Conservation (phyloP, 768 basidiomycete genomes). For the Fomitopsis serialis region DNA sequence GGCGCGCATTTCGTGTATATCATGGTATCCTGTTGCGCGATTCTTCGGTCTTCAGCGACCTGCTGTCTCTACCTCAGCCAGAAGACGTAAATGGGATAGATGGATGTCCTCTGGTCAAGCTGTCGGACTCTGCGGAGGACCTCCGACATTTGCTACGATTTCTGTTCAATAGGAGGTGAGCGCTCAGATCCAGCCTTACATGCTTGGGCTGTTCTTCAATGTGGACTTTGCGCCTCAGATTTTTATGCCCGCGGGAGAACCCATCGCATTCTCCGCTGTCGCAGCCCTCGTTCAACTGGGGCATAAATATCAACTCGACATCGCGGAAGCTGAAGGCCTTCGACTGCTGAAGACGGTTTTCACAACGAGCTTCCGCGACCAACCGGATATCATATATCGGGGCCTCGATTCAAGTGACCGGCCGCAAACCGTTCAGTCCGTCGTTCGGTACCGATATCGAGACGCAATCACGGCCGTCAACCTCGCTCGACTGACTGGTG, state of each 20-base stretch:
- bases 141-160: background rate
- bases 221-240: too few species aligned
- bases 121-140: constrained; percentile 1
- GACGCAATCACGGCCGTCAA: constrained; percentile 13
- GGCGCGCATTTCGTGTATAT: constrained; percentile 1
- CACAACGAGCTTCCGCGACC: background rate
- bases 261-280: background rate
- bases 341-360: background rate
- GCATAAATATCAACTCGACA: background rate
- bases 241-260: too few species aligned
- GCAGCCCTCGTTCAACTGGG: background rate
- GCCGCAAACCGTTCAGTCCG: too few species aligned
- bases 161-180: background rate
- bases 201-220: background rate
- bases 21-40: constrained; percentile 2
- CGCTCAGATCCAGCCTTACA: background rate
- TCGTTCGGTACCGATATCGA: background rate
- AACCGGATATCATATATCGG: background rate
- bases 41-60: constrained; percentile 10
- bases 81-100: background rate
- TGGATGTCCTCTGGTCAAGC: background rate
- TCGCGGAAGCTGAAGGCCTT: background rate
- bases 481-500: constrained; percentile 14
- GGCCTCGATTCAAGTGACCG: background rate
- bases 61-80: constrained; percentile 6